Base-by-base conservation (phyloP, 129 eudicot species). In the Ambrosia artemisiifolia region DNA sequence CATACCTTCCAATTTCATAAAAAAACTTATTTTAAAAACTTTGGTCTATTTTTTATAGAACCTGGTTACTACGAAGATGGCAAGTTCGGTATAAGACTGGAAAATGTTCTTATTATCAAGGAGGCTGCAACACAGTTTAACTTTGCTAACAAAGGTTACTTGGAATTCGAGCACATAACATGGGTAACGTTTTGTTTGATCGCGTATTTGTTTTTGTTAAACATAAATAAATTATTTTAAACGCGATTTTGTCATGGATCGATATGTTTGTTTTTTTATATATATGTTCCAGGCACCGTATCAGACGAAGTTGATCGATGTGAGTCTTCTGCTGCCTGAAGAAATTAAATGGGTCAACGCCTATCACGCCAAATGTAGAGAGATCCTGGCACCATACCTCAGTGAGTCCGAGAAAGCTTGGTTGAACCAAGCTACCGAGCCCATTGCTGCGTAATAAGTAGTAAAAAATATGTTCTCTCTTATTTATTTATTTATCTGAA, bases 61-160 rank as follows among this genome's bases (percentile, higher is more conserved):
- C 99, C 99, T 82, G 98, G 98, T 76, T 94, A 94, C 83, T 94
- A 94, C 19, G 98, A 94, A 81, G 96, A 94, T 66, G 96, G 98
- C 49, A 90, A 87, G 36, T 94, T 94, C 13, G 99, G 99, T 50
- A 81, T 94, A 72, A 86, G 99, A 80, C 74, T 90, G 81, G 99
- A 95, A 77, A 95, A 95, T 80, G 99, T 95, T 81, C 96, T 95
- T 64, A 81, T 95, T 19, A 73, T 95, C 30, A 95, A 90, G 71
- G 94, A 95, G 46, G 88, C 96, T 35, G 82, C 86, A 54, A 95
- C 99, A 59, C 76, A 88, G 72, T 95, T 82, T 66, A 90, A 95
- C 72, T 95, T 86, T 76, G 97, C 91, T 34, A 85, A 83, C 83
- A 88, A 83, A 84, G 97, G 97, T 73, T 95, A 90, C 80, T 55